Base-by-base conservation (phyloP, 2,329 filamentous ascomycete genomes). In the Colletotrichum ledebouriae region DNA sequence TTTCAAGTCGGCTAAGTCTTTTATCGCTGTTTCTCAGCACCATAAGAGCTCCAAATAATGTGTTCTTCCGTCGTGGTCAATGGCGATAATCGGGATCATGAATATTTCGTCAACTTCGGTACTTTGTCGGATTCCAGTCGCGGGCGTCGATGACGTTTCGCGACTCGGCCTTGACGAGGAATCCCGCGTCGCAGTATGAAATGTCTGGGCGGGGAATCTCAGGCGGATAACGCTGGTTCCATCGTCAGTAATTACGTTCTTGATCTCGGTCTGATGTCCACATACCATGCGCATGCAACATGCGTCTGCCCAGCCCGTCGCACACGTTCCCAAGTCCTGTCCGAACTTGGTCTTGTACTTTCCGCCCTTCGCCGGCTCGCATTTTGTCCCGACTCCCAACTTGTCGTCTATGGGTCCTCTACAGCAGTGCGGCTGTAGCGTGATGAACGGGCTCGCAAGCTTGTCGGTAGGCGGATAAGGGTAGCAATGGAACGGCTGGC, bases 201-300 rank as follows among this genome's bases (percentile, higher is more conserved):
- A 69, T 60, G 22, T 47, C 42, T 5, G 65, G 69, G 22, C 55
- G 55, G 7, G 6, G 3, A 39, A 70, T 69, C 20, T 70, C 69
- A 13, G 69, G 69, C 37, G 69, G 69, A 15, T 70, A 70, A 42
- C 69, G 50, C 69, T 70, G 34, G 15, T 20, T 7, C 13, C 17
- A 13, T 25, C 9, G 49, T 70, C 37, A 69, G 59, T 15, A 39
- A 39, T 12, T 34, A 9, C 25, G 5, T 20, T n/a, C 15, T 46
- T 12, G 1, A 29, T 13, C 6, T 13, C 15, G 7, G n/a, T 17
- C 20, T 3, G 25, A 41, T 13, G 42, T 60, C 7, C 13, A 55
- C 69, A 2, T 58, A 70, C 69, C 65, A 65, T 6, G 13, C 56
- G 69, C 69, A 70, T 70, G 15, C 69, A 70, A 46, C 69, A 70